Percentiles rank a stretch among this genome's conserved stretches.
phyloP scores from a whole-genome alignment of 225 moss, liverwort and hornwort genomes.

The Bryoerythrophyllum caledonicum region DNA sequence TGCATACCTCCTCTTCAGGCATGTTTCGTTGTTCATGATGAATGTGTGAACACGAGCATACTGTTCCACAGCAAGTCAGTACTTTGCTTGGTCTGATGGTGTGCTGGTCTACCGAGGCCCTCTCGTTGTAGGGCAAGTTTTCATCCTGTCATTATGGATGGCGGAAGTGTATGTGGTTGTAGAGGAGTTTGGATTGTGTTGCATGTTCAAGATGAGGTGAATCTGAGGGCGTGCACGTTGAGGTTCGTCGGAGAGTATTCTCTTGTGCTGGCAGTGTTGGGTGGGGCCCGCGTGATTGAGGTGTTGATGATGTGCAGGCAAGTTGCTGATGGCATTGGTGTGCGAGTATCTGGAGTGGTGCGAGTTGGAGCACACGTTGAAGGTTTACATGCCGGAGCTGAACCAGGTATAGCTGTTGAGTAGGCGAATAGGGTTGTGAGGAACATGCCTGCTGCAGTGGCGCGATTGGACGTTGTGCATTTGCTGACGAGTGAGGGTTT shows the following conservation, averaged over 20 bases:
- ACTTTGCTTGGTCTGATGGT: background rate
- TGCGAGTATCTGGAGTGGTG: slow-evolving; percentile 99
- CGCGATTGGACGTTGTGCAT: background rate
- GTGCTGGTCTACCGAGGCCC: background rate
- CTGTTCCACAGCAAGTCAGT: background rate
- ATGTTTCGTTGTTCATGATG: slow-evolving; percentile 17
- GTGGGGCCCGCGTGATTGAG: slow-evolving; percentile 10
- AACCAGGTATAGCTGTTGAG: slow-evolving; percentile 69
- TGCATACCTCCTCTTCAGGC: slow-evolving; percentile 88
- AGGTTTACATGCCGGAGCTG: slow-evolving; percentile 90
- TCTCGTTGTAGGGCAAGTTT: background rate
- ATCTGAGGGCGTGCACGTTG: background rate
- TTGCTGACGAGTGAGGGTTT: slow-evolving; percentile 12
- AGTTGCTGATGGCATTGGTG: slow-evolving; percentile 87
- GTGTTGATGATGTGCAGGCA: slow-evolving; percentile 41
- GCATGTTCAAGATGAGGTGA: too few species aligned
- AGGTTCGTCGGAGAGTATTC: background rate
- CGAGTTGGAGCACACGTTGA: slow-evolving; percentile 88
- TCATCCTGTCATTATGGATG: background rate
- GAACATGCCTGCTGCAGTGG: background rate
- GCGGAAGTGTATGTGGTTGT: background rate
- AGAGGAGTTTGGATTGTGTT: background rate
- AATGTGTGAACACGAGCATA: background rate
- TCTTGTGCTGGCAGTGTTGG: background rate
- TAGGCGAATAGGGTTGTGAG: background rate